A percentile compares a stretch with the other conserved stretches of the same genome.
phyloP scores from a whole-genome alignment of 1,139 yeast genomes.

The Saccharomyces hybrid region DNA sequence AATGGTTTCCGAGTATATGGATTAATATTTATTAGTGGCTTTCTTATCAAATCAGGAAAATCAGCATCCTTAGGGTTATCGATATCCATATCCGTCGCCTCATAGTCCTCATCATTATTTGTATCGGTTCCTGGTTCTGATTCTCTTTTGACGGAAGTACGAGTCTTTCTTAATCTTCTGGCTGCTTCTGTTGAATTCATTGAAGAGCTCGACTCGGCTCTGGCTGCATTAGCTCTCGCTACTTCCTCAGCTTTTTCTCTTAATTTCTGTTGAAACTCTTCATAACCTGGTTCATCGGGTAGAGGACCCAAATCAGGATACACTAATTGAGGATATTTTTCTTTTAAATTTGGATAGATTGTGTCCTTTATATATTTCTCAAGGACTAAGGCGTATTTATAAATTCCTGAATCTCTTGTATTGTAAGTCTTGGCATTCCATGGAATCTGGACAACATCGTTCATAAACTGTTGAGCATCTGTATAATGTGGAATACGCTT shows the following conservation, averaged over 20 bases:
- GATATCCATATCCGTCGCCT: conserved; percentile 34
- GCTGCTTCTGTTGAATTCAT: conserved; percentile 9
- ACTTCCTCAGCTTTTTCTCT: conserved; percentile 2
- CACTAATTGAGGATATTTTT: conserved; percentile 38
- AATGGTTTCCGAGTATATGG: neutral
- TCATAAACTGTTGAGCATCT: conserved; percentile 59
- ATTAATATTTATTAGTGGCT: neutral
- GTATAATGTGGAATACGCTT: conserved; percentile 42
- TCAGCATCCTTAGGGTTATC: conserved; percentile 10
- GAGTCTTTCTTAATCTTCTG: conserved; percentile 1
- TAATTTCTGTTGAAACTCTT: conserved; percentile 5
- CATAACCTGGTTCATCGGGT: conserved; percentile 41
- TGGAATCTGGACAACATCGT: conserved; percentile 72
- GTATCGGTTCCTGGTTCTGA: conserved; percentile 11
- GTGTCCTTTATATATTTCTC: conserved; percentile 52
- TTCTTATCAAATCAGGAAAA: neutral
- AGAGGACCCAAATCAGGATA: conserved; percentile 74
- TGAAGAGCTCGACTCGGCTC: neutral
- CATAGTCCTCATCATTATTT: conserved; percentile 17
- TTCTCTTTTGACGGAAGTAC: neutral
- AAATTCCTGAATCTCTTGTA: conserved; percentile 58
- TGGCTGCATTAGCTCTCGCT: conserved; percentile 5
- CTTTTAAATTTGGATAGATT: conserved; percentile 45
- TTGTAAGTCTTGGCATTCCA: conserved; percentile 89
- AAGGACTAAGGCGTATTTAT: conserved; percentile 62